These are phyloP conservation scores for Melaleuca quinquenervia DNA, from an alignment of 345 rosid species.

Conservation along the genomic window DNA sequence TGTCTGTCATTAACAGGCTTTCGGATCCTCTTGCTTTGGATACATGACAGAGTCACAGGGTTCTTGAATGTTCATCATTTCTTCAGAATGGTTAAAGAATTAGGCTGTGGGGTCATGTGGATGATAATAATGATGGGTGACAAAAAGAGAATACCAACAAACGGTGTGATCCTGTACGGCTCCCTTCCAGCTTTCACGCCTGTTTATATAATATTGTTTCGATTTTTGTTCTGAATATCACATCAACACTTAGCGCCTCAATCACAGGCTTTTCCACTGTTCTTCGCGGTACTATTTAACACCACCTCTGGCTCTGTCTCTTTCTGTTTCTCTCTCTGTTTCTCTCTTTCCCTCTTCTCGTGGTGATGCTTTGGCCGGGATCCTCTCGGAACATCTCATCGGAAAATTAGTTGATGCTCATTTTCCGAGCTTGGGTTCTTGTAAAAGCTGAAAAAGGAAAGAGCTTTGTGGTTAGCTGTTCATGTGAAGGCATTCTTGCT, in stretches of 20 bases:
- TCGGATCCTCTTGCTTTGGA: not conserved
- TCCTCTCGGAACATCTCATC: constrained; percentile 12
- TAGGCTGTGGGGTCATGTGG: not conserved
- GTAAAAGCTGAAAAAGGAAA: not conserved
- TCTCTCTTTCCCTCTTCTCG: not conserved
- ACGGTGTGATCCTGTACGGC: not conserved
- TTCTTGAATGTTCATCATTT: not conserved
- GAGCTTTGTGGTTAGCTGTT: not conserved
- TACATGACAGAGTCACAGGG: not conserved
- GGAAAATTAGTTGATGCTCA: not conserved
- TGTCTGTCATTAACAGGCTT: not conserved
- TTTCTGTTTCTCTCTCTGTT: not conserved
- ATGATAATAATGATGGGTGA: not conserved
- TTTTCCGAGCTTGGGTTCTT: not conserved
- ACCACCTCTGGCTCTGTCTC: not conserved
- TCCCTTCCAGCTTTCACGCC: not conserved
- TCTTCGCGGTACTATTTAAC: not conserved
- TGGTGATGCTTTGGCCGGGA: constrained; percentile 15
- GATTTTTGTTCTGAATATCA: not conserved
- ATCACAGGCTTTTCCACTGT: constrained; percentile 10
- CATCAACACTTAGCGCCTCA: constrained; percentile 20
- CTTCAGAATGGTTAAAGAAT: not conserved
- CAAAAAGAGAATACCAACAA: not conserved
- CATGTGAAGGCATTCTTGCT: not conserved
- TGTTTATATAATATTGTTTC: not conserved